Evolutionary conservation across 2,329 filamentous ascomycete species (phyloP), one percentile per base, ranked within the genome.

Genomic region (Trichoderma aggressivum): DNA sequence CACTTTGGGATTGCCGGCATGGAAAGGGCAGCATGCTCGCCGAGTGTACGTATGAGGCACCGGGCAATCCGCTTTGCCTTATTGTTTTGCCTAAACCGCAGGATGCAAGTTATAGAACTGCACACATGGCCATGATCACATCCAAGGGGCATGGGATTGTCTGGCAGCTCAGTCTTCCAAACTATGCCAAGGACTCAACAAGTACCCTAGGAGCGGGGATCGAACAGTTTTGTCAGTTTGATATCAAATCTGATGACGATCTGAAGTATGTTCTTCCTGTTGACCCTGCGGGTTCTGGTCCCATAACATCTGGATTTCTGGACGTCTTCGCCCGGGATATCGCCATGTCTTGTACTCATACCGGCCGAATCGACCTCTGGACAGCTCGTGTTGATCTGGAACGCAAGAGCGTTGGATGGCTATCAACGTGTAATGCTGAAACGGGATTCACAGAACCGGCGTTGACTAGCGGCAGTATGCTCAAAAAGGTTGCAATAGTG

Each of bases 301-400:
- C 90, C 1, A 86, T 90, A 3, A 88, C 90, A 12, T 92, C 93
- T 5, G 92, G 91, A 0, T 97, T 94, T 73, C 86, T 97, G 36
- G 94, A 97, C 79, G 88, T 93, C 0, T 97, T 97, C 79, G 92
- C 94, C 12, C 89, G 91, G 50, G 94, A 97, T 77, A 89, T 97
- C 63, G 94, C 93, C 14, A 89, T 97, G 30, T 96, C 94, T 1
- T 97, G 96, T 78, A 95, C 92, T 0, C 85, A 88, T 26, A 86
- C 86, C 11, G 94, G 94, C 0, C 84, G 90, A 7, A 87, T 97
- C 56, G 90, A 92, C 72, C 95, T 94, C 50, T 97, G 94, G 94
- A 94, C 94, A 4, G 93, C 93, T 4, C 89, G 91, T 70, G 86
- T 97, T 43, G 88, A 94, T 75, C 79, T 83, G 5, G 82, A 86